Base-by-base conservation (phyloP, 176 grass and related monocot genomes). In the Oropetium thomaeum region DNA sequence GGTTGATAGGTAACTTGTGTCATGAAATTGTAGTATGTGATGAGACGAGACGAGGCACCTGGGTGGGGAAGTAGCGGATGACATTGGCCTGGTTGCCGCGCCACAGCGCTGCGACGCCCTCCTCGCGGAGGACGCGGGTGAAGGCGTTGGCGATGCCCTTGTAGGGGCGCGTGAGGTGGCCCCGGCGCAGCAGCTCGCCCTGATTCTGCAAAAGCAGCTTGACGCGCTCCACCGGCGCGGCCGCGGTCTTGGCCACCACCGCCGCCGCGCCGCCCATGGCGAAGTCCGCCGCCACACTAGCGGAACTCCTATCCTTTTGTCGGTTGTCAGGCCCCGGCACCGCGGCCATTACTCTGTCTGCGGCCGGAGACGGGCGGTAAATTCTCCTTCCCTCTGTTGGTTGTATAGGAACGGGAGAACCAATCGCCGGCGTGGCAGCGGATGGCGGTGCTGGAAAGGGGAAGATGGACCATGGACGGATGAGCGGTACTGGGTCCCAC, bases 141-240 rank as follows among this genome's bases (percentile, higher is more conserved):
- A 92, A 98, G 74, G 81, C 58, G 63, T 98, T 64, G 42, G 61
- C 33, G 70, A 98, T 92, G 14, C 91, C 91, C 9, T 3, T 43
- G 81, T 94, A 98, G 54, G 95, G 95, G 14, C 81, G 76, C 70
- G 35, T 91, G 71, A 98, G 84, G 57, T 67, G 38, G 26, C 95
- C 91, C 19, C 91, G 69, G 62, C 85, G 90, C 48, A 92, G 80
- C 84, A 98, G 87, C 81, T 94, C 95, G 20, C 86, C 81, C 85
- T 94, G 91, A 82, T 92, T 98, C 88, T 97, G 95, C 8, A 97
- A 83, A 48, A 97, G 87, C 62, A 97, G 81, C 90, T 97, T 97
- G 26, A 97, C 95, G 19, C 95, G 83, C 78, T 93, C 91, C 41
- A 93, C 78, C 52, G 95, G 90, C 62, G 95, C 88, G 14, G 95